Evolutionary conservation across 441 rosid genomes (phyloP).

Genomic region (Croton laevigatus): DNA sequence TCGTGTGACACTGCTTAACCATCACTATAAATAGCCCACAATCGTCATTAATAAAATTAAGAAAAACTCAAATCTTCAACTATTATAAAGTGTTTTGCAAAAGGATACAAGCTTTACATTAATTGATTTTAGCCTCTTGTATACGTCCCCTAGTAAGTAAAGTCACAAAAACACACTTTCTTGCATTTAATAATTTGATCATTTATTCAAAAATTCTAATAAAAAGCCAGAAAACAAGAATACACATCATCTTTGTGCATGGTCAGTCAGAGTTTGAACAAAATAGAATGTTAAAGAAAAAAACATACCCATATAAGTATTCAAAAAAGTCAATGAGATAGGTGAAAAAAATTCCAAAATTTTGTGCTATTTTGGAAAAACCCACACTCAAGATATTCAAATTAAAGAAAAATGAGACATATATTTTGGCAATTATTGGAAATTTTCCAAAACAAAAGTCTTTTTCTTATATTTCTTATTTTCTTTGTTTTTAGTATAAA

Average conservation of each 20-base stretch:
- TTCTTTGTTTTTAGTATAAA: too few relatives aligned
- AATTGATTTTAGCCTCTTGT: background rate
- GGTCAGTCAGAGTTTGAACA: constrained; percentile 3
- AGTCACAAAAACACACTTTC: background rate
- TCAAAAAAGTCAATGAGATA: background rate
- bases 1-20: too few relatives aligned
- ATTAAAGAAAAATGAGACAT: background rate
- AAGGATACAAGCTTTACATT: too few relatives aligned
- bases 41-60: constrained; percentile 13
- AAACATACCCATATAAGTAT: too few relatives aligned
- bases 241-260: background rate
- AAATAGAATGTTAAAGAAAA: background rate
- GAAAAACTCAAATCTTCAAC: too few relatives aligned
- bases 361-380: background rate
- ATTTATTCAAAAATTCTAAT: background rate
- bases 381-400: background rate
- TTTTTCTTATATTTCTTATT: too few relatives aligned
- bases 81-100: too few relatives aligned
- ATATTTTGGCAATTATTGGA: background rate
- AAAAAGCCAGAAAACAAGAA: background rate
- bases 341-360: constrained; percentile 1
- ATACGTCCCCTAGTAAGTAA: background rate
- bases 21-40: too few relatives aligned
- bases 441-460: background rate
- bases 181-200: background rate